These are phyloP conservation scores for Microdochium bolleyi DNA, from an alignment of 2,329 filamentous ascomycete genomes.

Conservation along the genomic window DNA sequence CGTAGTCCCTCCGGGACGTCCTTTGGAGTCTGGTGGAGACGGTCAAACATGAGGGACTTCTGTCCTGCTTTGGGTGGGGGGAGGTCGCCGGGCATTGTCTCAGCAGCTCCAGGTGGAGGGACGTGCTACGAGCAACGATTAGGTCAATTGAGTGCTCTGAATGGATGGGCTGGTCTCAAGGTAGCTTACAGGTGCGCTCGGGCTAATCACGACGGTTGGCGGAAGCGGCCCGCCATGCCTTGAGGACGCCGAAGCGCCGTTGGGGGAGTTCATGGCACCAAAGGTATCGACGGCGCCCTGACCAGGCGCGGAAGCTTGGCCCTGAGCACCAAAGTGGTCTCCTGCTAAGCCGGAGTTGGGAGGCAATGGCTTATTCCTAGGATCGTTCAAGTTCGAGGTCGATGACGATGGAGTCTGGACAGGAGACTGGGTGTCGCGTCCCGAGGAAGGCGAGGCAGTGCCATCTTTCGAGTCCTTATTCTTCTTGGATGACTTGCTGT, in stretches of 20 bases:
- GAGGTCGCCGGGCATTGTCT: slow-evolving; percentile 97
- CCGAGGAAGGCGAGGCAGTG: slow-evolving; percentile 68
- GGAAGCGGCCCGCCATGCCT: slow-evolving; percentile 55
- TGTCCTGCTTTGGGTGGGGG: slow-evolving; percentile 85
- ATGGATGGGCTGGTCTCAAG: neutral
- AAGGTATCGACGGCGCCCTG: slow-evolving; percentile 28
- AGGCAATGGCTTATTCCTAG: slow-evolving; percentile 72
- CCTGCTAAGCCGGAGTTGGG: slow-evolving; percentile 33
- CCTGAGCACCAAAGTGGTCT: slow-evolving; percentile 31
- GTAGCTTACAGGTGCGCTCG: slow-evolving; percentile 75
- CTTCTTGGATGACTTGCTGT: slow-evolving; percentile 76
- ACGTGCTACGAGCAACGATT: slow-evolving; percentile 55
- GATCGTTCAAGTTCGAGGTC: slow-evolving; percentile 77
- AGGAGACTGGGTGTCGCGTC: slow-evolving; percentile 52
- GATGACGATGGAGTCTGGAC: slow-evolving; percentile 78
- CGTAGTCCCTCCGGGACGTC: slow-evolving; percentile 92
- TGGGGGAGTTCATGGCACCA: slow-evolving; percentile 31
- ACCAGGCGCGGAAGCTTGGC: slow-evolving; percentile 27
- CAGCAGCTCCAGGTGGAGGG: slow-evolving; percentile 83
- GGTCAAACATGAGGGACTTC: slow-evolving; percentile 83
- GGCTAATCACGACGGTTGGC: slow-evolving; percentile 89
- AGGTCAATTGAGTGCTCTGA: neutral
- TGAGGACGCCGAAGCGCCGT: slow-evolving; percentile 52
- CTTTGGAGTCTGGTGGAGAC: slow-evolving; percentile 87
- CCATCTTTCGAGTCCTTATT: slow-evolving; percentile 67